Evolutionary conservation across 2,329 filamentous ascomycete genomes (phyloP).

Genomic region (Beauveria varroae): DNA sequence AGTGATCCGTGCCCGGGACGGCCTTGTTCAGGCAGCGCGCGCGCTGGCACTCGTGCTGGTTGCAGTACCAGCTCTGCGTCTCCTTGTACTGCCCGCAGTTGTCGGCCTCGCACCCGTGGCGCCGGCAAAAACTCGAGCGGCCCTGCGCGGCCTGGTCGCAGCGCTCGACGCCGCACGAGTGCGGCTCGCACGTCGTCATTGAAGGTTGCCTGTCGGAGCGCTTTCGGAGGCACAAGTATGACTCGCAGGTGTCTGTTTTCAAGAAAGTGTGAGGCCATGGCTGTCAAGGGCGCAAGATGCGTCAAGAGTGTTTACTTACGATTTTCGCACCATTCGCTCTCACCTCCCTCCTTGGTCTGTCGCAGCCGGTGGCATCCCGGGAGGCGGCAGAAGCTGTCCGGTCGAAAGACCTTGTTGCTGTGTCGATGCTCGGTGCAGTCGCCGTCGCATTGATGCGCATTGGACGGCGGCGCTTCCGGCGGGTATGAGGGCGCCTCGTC

Average conservation of each 20-base stretch:
- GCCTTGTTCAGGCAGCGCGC: background rate
- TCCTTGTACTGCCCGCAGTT: slow-evolving; percentile 7
- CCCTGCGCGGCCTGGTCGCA: background rate
- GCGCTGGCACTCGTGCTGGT: slow-evolving; percentile 7
- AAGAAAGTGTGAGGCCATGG: background rate
- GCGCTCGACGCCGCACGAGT: slow-evolving; percentile 2
- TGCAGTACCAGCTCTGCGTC: background rate
- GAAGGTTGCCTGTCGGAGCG: background rate
- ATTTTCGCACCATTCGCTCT: slow-evolving; percentile 6
- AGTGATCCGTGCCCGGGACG: background rate
- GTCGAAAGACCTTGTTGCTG: background rate
- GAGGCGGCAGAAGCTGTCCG: background rate
- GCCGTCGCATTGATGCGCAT: background rate
- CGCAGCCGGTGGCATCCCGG: background rate
- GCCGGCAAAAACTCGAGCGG: background rate
- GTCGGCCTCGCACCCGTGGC: slow-evolving; percentile 7
- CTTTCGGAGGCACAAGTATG: background rate
- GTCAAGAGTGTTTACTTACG: background rate
- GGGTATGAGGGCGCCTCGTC: background rate
- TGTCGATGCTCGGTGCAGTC: slow-evolving; percentile 6
- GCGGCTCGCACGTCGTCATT: slow-evolving; percentile 4
- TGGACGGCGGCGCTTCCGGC: background rate
- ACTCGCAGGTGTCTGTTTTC: background rate
- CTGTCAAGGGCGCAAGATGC: background rate
- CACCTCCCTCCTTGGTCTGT: background rate